These are phyloP conservation scores for Leccinum pseudoinsigne DNA, from an alignment of 1,284 basidiomycete species.

Conservation along the genomic window DNA sequence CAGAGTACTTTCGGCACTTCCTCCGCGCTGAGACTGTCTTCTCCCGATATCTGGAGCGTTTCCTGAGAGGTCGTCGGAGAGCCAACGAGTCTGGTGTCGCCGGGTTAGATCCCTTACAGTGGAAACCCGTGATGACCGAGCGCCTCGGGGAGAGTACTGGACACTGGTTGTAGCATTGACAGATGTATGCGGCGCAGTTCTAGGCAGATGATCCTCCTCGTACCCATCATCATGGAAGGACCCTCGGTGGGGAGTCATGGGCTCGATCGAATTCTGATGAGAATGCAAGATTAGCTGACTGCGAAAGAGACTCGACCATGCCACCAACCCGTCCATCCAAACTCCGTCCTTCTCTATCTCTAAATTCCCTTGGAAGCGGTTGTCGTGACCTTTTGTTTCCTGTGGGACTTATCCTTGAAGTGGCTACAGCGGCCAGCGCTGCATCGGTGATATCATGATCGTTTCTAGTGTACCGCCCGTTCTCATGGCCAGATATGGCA, in stretches of 20 bases:
- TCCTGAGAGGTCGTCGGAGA: conserved; percentile 41
- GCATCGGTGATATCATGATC: conserved; percentile 47
- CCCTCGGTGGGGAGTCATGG: conserved; percentile 24
- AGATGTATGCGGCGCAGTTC: conserved; percentile 24
- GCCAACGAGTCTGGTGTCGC: conserved; percentile 53
- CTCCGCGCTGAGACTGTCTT: conserved; percentile 54
- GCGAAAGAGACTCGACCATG: not conserved
- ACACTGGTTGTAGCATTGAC: conserved; percentile 15
- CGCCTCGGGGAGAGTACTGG: conserved; percentile 34
- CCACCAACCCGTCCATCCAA: conserved; percentile 47
- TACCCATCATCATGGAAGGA: conserved; percentile 22
- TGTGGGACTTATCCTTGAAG: conserved; percentile 46
- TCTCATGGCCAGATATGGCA: conserved; percentile 28
- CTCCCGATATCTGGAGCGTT: conserved; percentile 34
- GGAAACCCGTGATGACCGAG: conserved; percentile 39
- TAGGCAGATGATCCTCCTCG: conserved; percentile 19
- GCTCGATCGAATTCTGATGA: conserved; percentile 26
- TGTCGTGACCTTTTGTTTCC: conserved; percentile 48
- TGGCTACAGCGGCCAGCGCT: conserved; percentile 62
- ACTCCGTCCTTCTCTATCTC: conserved; percentile 38
- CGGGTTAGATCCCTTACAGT: conserved; percentile 47
- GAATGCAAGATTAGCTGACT: conserved; percentile 8
- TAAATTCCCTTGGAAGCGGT: conserved; percentile 63
- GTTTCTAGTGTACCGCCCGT: conserved; percentile 24
- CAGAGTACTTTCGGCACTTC: conserved; percentile 65